Evolutionary conservation across 2,329 filamentous ascomycete species (phyloP), one percentile per base, ranked within the genome.

Genomic region (Stagonosporopsis cucurbitacearum): DNA sequence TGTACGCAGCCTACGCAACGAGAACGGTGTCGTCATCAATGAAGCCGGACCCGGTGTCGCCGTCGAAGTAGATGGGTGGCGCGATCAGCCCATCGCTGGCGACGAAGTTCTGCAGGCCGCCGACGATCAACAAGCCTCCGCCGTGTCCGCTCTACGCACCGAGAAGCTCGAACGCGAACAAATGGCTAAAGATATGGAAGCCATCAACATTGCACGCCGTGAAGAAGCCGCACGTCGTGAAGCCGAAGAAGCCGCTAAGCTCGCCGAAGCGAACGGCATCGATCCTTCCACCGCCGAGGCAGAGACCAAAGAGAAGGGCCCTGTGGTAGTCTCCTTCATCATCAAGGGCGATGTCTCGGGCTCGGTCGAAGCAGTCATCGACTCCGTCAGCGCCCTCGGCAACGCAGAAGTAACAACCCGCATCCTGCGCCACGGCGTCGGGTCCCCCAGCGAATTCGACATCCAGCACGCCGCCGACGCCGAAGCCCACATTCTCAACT

Each of bases 61-160:
- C 0, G 90, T 96, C 3, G 92, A 98, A 75, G 86, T 99, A 19
- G 87, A 97, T 59, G 95, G 95, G n/a, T 99, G 95, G 95, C 88
- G 88, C 66, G 90, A 92, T 32, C 88, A 92, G 62, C 94, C 95
- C 0, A 83, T 85, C 22, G 94, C 95, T 1, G 96, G 96, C 45
- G 91, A 96, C 67, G 87, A 92, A 78, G 88, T 96, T 8, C 81
- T 99, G 0, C 90, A 98, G 77, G 91, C 93, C 1, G 81, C 84
- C 0, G 86, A 88, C 63, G 93, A 98, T 77, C 84, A 86, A 57
- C 88, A 85, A 59, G 95, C 92, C 32, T 91, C 91, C 68, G 84
- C 82, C 2, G 94, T 95, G 0, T 83, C 94, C 2, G 85, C 88
- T 2, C 91, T 93, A 68, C 88, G 95, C 9, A 76, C 85, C 30